Percentiles rank a stretch among this genome's conserved stretches.
phyloP scores from a whole-genome alignment of 2,329 filamentous ascomycete genomes.

The Microcyclosporella mali region DNA sequence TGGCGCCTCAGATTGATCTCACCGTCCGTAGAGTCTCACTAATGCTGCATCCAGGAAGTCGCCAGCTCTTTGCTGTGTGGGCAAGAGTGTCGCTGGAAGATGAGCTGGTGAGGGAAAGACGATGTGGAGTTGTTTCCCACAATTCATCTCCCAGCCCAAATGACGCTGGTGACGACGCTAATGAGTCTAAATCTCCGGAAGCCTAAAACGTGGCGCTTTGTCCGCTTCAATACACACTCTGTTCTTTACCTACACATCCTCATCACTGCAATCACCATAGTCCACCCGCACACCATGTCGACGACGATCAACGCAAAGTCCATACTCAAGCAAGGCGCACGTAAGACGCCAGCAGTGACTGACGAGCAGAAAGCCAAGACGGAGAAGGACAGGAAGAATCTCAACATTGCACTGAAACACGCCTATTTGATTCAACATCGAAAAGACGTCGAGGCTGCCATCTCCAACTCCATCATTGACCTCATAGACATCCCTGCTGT shows the following conservation, averaged over 20 bases:
- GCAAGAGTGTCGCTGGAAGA: no score
- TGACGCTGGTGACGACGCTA: no score
- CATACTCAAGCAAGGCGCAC: slow-evolving; percentile 40
- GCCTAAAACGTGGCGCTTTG: no score
- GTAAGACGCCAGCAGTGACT: slow-evolving; percentile 16
- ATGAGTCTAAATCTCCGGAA: no score
- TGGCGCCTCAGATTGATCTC: neutral
- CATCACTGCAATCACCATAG: neutral
- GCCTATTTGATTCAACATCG: slow-evolving; percentile 75
- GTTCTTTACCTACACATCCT: neutral
- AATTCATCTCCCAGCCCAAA: no score
- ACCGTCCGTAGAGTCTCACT: no score
- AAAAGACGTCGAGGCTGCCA: slow-evolving; percentile 68
- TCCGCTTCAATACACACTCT: neutral
- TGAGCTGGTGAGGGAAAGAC: no score
- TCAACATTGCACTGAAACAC: slow-evolving; percentile 72
- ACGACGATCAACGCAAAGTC: slow-evolving; percentile 36
- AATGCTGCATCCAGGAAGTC: no score
- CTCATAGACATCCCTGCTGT: slow-evolving; percentile 60
- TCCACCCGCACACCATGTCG: slow-evolving; percentile 21
- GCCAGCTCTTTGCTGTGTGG: no score
- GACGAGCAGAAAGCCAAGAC: slow-evolving; percentile 27
- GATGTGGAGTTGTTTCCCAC: no score
- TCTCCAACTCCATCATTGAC: slow-evolving; percentile 64
- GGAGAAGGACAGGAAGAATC: slow-evolving; percentile 37